phyloP scores from a whole-genome alignment of 164 flowering plant species.

The Malania oleifera region DNA sequence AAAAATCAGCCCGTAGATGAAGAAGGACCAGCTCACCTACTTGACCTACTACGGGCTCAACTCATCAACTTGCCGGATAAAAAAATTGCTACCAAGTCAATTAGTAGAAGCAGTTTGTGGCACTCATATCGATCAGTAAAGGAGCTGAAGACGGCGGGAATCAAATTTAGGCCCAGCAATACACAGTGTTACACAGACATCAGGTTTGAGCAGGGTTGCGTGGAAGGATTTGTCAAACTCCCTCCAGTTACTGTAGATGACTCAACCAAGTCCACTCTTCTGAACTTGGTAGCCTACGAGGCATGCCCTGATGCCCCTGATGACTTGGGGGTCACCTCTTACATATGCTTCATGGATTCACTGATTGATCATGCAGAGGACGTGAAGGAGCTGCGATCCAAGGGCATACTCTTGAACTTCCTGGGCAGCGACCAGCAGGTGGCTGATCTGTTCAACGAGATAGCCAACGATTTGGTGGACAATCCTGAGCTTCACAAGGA shows the following conservation, averaged over 20 bases:
- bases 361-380: slow-evolving; percentile 9
- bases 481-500: background rate
- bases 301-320: slow-evolving; percentile 3
- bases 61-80: no score
- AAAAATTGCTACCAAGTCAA: no score
- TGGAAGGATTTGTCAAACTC: no score
- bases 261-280: slow-evolving; percentile 1
- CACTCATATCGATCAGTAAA: no score
- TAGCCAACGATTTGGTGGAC: background rate
- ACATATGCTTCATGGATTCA: slow-evolving; percentile 12
- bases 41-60: no score
- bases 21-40: no score
- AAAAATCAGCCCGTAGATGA: no score
- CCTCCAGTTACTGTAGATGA: slow-evolving; percentile 9
- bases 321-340: slow-evolving; percentile 2
- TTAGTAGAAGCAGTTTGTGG: no score
- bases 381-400: slow-evolving; percentile 7
- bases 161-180: no score
- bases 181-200: no score
- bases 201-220: no score
- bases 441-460: slow-evolving; percentile 12
- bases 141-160: no score
- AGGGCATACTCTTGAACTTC: slow-evolving; percentile 6
- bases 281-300: slow-evolving; percentile 18
- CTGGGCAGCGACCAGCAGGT: slow-evolving; percentile 13